A percentile compares a stretch with the other conserved stretches of the same genome.
Conservation (phyloP, 208 protist genomes). For the Trypanosomatidae sp. region DNA sequence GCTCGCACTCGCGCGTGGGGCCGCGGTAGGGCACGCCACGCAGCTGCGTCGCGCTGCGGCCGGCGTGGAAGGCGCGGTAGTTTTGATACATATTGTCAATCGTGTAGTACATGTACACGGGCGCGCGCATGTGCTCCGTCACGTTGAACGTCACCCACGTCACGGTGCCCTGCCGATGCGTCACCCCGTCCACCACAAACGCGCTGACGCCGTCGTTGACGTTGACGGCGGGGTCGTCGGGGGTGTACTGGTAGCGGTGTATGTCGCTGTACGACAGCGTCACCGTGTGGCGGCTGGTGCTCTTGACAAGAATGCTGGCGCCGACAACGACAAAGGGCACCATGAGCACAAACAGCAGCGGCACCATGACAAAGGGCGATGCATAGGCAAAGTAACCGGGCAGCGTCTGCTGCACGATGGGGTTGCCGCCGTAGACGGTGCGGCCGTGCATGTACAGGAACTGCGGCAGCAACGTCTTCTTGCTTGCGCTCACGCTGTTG, state of each 20-base stretch:
- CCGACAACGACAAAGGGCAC: slow-evolving; percentile 38
- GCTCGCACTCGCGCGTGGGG: slow-evolving; percentile 25
- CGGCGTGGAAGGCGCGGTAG: slow-evolving; percentile 87
- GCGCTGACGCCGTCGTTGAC: slow-evolving; percentile 44
- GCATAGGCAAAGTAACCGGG: slow-evolving; percentile 43
- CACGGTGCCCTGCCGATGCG: slow-evolving; percentile 43
- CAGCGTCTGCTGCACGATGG: slow-evolving; percentile 62
- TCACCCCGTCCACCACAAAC: slow-evolving; percentile 35
- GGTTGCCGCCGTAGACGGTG: slow-evolving; percentile 65
- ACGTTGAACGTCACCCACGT: slow-evolving; percentile 50
- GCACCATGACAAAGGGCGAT: slow-evolving; percentile 29
- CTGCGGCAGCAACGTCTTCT: slow-evolving; percentile 10
- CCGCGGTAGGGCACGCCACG: slow-evolving; percentile 17
- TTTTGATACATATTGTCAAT: slow-evolving; percentile 97
- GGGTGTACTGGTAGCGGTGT: slow-evolving; percentile 67
- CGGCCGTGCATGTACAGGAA: slow-evolving; percentile 35
- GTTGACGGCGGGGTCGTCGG: slow-evolving; percentile 38
- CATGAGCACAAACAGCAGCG: slow-evolving; percentile 32
- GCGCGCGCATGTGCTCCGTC: slow-evolving; percentile 48
- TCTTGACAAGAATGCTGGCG: slow-evolving; percentile 15
- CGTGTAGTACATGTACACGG: slow-evolving; percentile 96
- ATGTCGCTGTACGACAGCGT: slow-evolving; percentile 45
- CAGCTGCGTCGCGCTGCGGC: slow-evolving; percentile 43
- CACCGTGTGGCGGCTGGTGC: slow-evolving; percentile 12
- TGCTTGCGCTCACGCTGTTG: too few species aligned